These are phyloP conservation scores for Endocalyx cinctus DNA, from an alignment of 2,329 filamentous ascomycete genomes.

Conservation along the genomic window DNA sequence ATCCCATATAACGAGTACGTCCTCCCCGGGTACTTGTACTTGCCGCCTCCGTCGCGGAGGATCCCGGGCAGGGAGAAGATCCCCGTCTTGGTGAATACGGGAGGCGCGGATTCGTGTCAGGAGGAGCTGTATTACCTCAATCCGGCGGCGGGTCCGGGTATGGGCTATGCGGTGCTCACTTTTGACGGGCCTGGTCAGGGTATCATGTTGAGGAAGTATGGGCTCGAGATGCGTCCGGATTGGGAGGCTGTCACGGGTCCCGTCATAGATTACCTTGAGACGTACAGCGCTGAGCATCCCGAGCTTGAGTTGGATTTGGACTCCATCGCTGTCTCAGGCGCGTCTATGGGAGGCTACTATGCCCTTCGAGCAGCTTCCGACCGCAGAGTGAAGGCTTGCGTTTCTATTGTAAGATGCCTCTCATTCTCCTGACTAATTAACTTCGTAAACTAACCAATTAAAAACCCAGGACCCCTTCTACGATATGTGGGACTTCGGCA, in stretches of 20 bases:
- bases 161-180: conserved; percentile 39
- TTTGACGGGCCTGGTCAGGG: conserved; percentile 45
- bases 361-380: conserved; percentile 38
- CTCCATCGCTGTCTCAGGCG: conserved; percentile 32
- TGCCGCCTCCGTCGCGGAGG: neutral
- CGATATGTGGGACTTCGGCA: conserved; percentile 21
- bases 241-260: conserved; percentile 30
- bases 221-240: conserved; percentile 29
- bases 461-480: conserved; percentile 14
- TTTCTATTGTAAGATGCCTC: too few relatives aligned
- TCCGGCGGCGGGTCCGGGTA: conserved; percentile 15
- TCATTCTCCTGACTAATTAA: too few relatives aligned
- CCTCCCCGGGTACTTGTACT: neutral
- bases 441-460: neutral
- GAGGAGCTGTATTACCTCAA: conserved; percentile 37
- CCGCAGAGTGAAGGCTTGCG: conserved; percentile 37
- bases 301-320: conserved; percentile 30
- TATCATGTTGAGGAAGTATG: conserved; percentile 24
- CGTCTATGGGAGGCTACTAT: conserved; percentile 41
- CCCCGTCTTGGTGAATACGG: conserved; percentile 19
- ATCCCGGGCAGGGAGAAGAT: neutral
- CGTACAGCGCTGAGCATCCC: conserved; percentile 9
- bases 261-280: conserved; percentile 28
- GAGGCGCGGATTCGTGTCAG: conserved; percentile 32
- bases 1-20: conserved; percentile 3